phyloP scores from a whole-genome alignment of 73 alveolate genomes.

The Paramecium sonneborni region DNA sequence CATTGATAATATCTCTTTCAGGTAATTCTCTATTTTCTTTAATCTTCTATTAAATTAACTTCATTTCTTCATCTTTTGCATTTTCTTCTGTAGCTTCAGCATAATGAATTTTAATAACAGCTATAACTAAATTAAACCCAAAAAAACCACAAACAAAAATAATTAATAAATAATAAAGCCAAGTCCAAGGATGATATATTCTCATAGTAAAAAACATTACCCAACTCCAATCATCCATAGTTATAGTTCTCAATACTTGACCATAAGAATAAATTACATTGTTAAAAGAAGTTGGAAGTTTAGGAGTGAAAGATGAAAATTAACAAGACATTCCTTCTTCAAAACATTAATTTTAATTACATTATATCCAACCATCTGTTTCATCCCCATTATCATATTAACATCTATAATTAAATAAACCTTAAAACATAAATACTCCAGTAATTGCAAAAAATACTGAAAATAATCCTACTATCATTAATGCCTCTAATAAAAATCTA shows the following conservation, averaged over 20 bases:
- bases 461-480: not conserved
- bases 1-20: not conserved
- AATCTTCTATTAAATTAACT: not conserved
- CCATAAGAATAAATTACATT: conserved; percentile 20
- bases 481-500: not conserved
- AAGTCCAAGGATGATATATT: not conserved
- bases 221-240: conserved; percentile 56
- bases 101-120: conserved; percentile 20
- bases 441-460: not conserved
- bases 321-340: not conserved
- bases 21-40: conserved; percentile 2
- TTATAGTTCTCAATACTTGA: not conserved
- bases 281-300: not conserved
- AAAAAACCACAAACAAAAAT: conserved; percentile 37
- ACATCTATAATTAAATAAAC: conserved; percentile 39
- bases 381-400: not conserved
- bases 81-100: conserved; percentile 11
- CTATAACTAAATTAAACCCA: conserved; percentile 30
- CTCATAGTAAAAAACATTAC: conserved; percentile 35
- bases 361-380: conserved; percentile 20
- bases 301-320: not conserved
- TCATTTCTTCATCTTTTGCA: not conserved
- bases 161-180: conserved; percentile 11
- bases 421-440: not conserved
- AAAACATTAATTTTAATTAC: not conserved